Evolutionary conservation across 202 grass and related monocot genomes (phyloP), one percentile per base, ranked within the genome.

Genomic region (Brachypodium distachyon): DNA sequence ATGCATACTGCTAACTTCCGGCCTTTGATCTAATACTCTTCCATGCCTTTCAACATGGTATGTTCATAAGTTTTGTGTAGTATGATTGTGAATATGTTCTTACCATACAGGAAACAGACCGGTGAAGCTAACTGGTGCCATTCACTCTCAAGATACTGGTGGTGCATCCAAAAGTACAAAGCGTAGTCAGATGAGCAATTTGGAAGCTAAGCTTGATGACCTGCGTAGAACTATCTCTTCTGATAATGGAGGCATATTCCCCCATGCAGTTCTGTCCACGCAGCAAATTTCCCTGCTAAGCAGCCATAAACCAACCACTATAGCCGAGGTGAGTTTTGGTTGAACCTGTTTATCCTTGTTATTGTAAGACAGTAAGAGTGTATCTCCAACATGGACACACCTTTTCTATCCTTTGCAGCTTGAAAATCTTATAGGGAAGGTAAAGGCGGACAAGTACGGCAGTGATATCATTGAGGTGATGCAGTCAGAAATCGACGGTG

Each of bases 361-460:
- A n/a, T 7, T 70, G 33, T 16, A 25, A 38, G n/a, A n/a, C n/a
- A n/a, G n/a, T n/a, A n/a, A n/a, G n/a, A n/a, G 42, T 25, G 26
- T 29, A 81, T 59, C 57, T 74, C 33, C 33, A 74, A 78, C 73
- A 75, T 69, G 73, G 31, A 28, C 12, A 27, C 54, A 41, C 48
- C 22, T 64, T 60, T 62, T 60, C 63, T 29, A 78, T 61, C 56
- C 61, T 56, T 43, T 74, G 54, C 86, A 97, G 94, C 63, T 94
- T 18, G 91, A 94, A 80, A 90, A 90, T 74, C 62, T 90, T 42
- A 94, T 97, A 36, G 88, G 94, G n/a, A 97, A 94, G 90, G 74
- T 94, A n/a, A 94, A 97, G 81, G 71, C 81, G 0, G 58, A 70
- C 22, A 93, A 97, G 86, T 97, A 97, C 1, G 91, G 94, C 46